Base-by-base conservation (phyloP, 23 red algal species). In the Gracilaria domingensis region DNA sequence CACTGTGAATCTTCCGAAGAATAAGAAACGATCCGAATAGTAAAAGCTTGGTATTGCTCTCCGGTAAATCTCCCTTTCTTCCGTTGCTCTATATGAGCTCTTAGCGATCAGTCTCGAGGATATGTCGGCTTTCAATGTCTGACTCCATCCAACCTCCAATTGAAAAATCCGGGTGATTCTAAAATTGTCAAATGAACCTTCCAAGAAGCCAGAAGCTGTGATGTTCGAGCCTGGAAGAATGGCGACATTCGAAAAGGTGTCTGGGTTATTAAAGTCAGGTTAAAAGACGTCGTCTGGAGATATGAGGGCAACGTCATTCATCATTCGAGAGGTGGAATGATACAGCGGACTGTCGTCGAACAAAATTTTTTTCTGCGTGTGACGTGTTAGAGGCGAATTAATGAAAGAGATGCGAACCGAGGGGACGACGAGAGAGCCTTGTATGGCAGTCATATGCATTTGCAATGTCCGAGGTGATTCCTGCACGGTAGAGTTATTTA, bases 81-180 rank as follows among this genome's bases (percentile, higher is more conserved):
- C 38, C 14, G 72, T 40, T 25, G 72, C 72, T 16, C n/a, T 7
- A 30, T 77, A 77, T 9, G n/a, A 28, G 20, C 72, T n/a, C 26
- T 1, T 29, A 29, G 72, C 72, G 12, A 77, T 37, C 4, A 77
- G 26, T 51, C 72, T 77, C 0, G 72, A 51, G 12, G 72, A 14
- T 26, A 77, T 50, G 32, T 77, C 39, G 50, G 72, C 72, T 77
- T 50, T 77, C n/a, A 77, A 9, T 14, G 21, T 48, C 26, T 77
- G 72, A 7, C 0, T 20, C 72, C 72, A 77, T 45, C 72, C 45
- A 8, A 77, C 72, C 21, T 77, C 72, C 72, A 77, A 77, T 5
- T 77, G 38, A 30, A 77, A 77, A 9, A 77, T 14, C 0, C 72
- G 72, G 3, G 72, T 77, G 23, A 77, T 77, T 50, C 72, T 77